Conservation (phyloP, 164 flowering plant genomes). For the Tetrastigma voinierianum region DNA sequence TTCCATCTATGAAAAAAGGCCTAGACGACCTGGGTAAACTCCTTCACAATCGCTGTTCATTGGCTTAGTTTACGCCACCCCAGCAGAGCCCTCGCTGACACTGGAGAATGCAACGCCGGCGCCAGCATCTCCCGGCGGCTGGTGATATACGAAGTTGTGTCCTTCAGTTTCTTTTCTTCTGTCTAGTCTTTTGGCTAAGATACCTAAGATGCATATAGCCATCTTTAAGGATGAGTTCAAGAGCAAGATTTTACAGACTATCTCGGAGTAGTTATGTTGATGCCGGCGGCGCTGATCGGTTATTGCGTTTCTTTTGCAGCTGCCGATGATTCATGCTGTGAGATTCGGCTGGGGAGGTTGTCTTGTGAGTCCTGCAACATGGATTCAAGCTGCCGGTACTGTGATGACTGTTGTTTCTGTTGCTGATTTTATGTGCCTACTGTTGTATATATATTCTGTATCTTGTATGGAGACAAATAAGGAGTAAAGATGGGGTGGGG, state of each 20-base stretch:
- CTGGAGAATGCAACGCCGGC: constrained; percentile 2
- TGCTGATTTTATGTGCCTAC: not conserved
- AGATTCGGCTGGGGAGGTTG: constrained; percentile 15
- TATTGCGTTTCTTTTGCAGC: not conserved
- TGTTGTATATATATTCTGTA: not conserved
- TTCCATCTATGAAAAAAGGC: constrained; percentile 9
- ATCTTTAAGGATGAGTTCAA: not conserved
- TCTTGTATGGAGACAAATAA: not conserved
- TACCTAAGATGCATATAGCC: not conserved
- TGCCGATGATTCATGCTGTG: constrained; percentile 10
- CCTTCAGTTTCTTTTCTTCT: constrained; percentile 11
- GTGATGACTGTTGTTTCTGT: not conserved
- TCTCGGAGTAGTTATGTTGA: not conserved
- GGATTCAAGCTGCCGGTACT: not conserved
- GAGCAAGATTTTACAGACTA: no score
- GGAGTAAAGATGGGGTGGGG: no score
- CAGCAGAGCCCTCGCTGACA: constrained; percentile 15
- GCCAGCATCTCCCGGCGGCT: not conserved
- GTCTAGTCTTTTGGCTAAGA: constrained; percentile 5
- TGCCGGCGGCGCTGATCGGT: not conserved
- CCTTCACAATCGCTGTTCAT: constrained; percentile 39
- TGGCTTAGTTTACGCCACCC: constrained; percentile 15
- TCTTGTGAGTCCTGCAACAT: constrained; percentile 5
- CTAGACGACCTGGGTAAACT: constrained; percentile 55
- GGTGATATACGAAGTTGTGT: not conserved